These are phyloP conservation scores for Acanthamoeba polyphaga DNA, from an alignment of 208 protist genomes.

Conservation along the genomic window DNA sequence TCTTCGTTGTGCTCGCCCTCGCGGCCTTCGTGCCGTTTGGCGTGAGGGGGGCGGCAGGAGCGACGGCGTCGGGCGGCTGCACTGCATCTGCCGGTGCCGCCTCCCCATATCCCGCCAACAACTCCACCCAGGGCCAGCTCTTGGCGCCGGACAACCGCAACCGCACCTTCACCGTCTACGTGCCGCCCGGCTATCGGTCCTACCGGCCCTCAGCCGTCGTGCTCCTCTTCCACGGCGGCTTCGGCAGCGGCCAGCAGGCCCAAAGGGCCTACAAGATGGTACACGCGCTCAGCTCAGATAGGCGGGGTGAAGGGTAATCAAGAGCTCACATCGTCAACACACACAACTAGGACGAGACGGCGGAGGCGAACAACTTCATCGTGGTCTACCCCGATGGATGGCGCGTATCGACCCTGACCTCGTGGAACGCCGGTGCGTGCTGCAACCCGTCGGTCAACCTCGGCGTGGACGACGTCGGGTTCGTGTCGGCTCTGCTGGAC, in stretches of 20 bases:
- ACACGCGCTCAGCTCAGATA: neutral
- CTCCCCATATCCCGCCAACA: neutral
- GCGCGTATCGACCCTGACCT: neutral
- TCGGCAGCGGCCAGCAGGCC: neutral
- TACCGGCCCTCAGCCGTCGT: neutral
- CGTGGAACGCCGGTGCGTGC: conserved; percentile 31
- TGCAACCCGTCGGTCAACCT: neutral
- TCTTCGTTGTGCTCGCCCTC: too few relatives aligned
- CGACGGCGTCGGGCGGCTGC: too few relatives aligned
- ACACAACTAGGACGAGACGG: conserved; percentile 10
- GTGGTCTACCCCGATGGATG: conserved; percentile 36
- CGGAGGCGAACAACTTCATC: conserved; percentile 7
- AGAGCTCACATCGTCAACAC: neutral
- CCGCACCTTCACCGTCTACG: conserved; percentile 35
- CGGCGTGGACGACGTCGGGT: conserved; percentile 22
- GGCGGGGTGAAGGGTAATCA: neutral
- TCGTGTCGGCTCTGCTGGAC: neutral
- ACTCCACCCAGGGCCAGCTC: neutral
- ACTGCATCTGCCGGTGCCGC: too few relatives aligned
- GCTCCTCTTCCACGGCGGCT: conserved; percentile 30
- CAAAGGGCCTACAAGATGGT: neutral
- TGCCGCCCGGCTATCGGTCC: neutral
- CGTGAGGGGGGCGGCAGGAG: too few relatives aligned
- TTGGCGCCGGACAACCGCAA: neutral
- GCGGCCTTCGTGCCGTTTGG: too few relatives aligned